phyloP scores from a whole-genome alignment of 2,329 filamentous ascomycete species.

The Fusarium tricinctum region DNA sequence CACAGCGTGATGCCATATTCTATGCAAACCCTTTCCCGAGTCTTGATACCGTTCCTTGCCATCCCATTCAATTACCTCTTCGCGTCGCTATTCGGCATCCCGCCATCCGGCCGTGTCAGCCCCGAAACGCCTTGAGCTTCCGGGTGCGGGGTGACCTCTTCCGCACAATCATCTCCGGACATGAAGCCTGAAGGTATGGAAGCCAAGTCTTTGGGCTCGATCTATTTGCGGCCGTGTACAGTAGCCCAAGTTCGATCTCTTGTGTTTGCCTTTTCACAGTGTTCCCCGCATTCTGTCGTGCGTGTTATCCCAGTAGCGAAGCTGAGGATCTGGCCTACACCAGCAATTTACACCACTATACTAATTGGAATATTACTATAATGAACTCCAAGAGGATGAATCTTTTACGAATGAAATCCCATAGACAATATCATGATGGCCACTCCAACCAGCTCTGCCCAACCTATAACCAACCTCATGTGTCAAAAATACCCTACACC shows the following conservation, averaged over 20 bases:
- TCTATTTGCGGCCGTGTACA: neutral
- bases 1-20: constrained; percentile 2
- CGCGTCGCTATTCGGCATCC: constrained; percentile 49
- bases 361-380: neutral
- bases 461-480: neutral
- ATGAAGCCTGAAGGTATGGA: constrained; percentile 3
- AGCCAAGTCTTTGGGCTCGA: constrained; percentile 9
- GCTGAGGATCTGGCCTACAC: neutral
- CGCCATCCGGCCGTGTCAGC: constrained; percentile 34
- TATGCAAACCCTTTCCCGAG: neutral
- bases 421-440: neutral
- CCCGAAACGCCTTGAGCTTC: constrained; percentile 31
- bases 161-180: constrained; percentile 45
- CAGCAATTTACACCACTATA: neutral
- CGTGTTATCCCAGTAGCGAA: neutral
- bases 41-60: neutral
- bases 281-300: constrained; percentile 12
- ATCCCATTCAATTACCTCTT: constrained; percentile 1
- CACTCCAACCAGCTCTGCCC: neutral
- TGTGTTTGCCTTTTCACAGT: constrained; percentile 2
- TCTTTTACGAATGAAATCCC: neutral
- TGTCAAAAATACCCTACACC: constrained; percentile 3
- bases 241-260: neutral
- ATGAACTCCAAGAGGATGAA: neutral
- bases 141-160: constrained; percentile 34